Percentiles rank a stretch among this genome's conserved stretches.
These are phyloP conservation scores for Paraurostyla sp. DNA, from an alignment of 73 alveolate genomes.

Conservation along the genomic window DNA sequence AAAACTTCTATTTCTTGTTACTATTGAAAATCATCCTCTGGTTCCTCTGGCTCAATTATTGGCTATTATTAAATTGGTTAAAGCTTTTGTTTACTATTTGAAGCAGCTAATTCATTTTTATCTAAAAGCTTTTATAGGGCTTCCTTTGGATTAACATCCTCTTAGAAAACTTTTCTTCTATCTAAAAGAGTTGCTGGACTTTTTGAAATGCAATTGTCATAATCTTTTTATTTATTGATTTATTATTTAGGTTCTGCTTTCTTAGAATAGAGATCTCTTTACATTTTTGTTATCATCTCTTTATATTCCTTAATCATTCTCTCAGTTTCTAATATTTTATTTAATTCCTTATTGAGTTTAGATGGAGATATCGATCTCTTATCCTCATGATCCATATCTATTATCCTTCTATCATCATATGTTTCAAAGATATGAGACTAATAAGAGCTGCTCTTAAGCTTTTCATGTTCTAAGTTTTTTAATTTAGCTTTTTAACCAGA, in stretches of 20 bases:
- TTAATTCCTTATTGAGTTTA: conserved; percentile 12
- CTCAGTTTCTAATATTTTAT: conserved; percentile 51
- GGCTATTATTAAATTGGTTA: no score
- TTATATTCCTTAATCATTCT: conserved; percentile 43
- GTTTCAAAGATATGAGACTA: no score
- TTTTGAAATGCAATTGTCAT: background rate
- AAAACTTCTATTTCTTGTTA: no score
- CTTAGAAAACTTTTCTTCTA: background rate
- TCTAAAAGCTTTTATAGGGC: background rate
- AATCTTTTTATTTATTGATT: background rate
- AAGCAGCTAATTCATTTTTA: background rate
- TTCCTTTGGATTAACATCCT: conserved; percentile 21
- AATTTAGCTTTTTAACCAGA: no score
- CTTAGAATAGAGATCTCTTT: conserved; percentile 46
- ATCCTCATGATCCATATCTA: no score
- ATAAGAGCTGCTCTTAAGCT: no score
- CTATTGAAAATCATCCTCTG: no score
- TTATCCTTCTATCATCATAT: no score
- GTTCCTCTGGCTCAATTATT: no score
- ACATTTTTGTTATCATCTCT: conserved; percentile 49
- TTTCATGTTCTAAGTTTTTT: no score
- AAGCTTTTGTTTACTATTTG: background rate
- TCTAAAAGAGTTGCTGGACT: background rate
- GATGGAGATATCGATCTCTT: conserved; percentile 25
- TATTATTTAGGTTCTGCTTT: background rate